Evolutionary conservation across 352 stramenopile genomes (phyloP).

Genomic region (Phytophthora meadii): DNA sequence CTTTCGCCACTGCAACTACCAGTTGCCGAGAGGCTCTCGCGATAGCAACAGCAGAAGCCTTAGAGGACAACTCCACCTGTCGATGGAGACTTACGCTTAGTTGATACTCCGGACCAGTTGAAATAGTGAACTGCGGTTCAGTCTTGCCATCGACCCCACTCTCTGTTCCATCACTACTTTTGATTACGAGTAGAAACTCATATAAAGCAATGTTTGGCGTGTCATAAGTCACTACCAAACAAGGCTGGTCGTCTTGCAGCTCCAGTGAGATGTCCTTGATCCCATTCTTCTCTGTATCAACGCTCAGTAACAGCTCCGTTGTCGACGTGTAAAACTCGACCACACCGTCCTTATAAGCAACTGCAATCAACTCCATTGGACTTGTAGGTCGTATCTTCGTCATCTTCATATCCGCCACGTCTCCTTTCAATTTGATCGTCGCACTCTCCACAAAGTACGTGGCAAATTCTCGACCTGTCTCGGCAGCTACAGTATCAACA

Average conservation of each 20-base stretch:
- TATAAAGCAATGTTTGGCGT: constrained; percentile 23
- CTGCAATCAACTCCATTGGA: constrained; percentile 43
- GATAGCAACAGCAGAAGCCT: constrained; percentile 14
- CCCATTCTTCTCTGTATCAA: constrained; percentile 3
- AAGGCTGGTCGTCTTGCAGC: constrained; percentile 21
- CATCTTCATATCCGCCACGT: constrained; percentile 55
- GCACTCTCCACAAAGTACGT: constrained; percentile 52
- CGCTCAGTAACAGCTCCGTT: constrained; percentile 24
- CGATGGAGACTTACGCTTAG: constrained; percentile 11
- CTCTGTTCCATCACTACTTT: background rate
- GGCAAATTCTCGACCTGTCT: constrained; percentile 32
- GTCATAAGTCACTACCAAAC: constrained; percentile 28
- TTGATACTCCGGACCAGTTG: background rate
- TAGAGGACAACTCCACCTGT: background rate
- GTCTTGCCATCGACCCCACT: background rate
- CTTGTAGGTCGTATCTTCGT: constrained; percentile 34
- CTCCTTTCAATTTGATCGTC: constrained; percentile 2
- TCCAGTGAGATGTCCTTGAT: constrained; percentile 28
- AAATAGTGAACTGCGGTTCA: constrained; percentile 3
- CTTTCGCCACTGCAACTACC: constrained; percentile 22
- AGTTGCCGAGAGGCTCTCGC: constrained; percentile 27
- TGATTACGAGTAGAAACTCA: constrained; percentile 27
- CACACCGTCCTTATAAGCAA: constrained; percentile 33
- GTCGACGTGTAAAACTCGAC: constrained; percentile 48
- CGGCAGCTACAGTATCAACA: background rate